A percentile compares a stretch with the other conserved stretches of the same genome.
phyloP scores from a whole-genome alignment of 305 asterid species.

The Fraxinus angustifolia region DNA sequence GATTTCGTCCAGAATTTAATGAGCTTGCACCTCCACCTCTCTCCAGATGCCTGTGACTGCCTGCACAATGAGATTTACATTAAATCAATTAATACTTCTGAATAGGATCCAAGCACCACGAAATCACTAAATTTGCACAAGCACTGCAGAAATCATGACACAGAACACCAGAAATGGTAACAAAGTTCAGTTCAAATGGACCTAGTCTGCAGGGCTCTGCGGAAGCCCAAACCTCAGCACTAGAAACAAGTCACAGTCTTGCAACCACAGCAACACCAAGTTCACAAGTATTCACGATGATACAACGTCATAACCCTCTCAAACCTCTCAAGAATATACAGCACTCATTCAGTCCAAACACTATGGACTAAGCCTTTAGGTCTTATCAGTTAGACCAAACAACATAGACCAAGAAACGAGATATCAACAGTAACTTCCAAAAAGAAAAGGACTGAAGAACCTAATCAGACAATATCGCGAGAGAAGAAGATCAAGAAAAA shows the following conservation, averaged over 20 bases:
- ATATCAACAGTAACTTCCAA: neutral
- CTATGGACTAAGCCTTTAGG: neutral
- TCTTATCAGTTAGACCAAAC: neutral
- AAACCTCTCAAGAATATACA: neutral
- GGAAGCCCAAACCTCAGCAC: neutral
- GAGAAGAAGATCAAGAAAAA: neutral
- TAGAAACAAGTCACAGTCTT: neutral
- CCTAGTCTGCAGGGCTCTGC: neutral
- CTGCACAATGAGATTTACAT: conserved; percentile 32
- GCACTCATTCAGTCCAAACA: neutral
- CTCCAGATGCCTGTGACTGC: conserved; percentile 30
- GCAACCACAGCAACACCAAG: neutral
- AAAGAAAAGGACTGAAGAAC: neutral
- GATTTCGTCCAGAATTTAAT: conserved; percentile 27
- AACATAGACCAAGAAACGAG: neutral
- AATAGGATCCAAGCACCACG: neutral
- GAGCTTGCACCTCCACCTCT: conserved; percentile 32
- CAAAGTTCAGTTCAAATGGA: neutral
- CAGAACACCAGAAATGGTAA: neutral
- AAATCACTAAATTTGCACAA: neutral
- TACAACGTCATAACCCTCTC: neutral
- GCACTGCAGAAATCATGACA: neutral
- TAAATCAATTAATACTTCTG: neutral
- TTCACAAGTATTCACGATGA: neutral
- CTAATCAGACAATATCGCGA: neutral